These are phyloP conservation scores for Penicillium sp. DNA, from an alignment of 2,329 filamentous ascomycete genomes.

Conservation along the genomic window DNA sequence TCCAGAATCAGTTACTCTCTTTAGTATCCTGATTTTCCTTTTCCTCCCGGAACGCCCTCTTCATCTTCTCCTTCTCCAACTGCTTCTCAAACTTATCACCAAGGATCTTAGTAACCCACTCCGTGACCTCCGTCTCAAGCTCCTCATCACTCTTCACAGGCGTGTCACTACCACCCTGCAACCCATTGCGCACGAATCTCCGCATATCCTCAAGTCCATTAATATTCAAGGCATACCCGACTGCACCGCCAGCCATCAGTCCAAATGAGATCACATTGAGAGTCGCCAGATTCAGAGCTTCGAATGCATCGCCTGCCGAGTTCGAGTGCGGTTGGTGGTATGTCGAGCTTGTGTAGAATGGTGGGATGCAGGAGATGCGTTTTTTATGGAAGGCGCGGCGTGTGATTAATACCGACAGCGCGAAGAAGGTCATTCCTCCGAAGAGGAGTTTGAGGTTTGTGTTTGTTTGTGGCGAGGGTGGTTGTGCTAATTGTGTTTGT, in stretches of 20 bases:
- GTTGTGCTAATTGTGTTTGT: conserved; percentile 15
- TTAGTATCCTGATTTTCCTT: conserved; percentile 11
- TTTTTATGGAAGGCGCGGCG: conserved; percentile 68
- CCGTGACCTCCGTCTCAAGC: conserved; percentile 55
- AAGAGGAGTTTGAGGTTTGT: conserved; percentile 59
- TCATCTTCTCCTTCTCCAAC: conserved; percentile 36
- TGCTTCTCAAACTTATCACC: conserved; percentile 50
- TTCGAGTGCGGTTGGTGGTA: conserved; percentile 53
- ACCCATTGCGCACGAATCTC: conserved; percentile 58
- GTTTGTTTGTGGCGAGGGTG: conserved; percentile 16
- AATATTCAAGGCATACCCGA: conserved; percentile 76
- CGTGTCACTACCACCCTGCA: conserved; percentile 59
- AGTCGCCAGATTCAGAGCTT: conserved; percentile 83
- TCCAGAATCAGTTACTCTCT: not conserved
- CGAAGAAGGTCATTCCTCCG: conserved; percentile 73
- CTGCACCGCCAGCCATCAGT: conserved; percentile 71
- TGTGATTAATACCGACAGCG: conserved; percentile 69
- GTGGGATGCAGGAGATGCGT: conserved; percentile 61
- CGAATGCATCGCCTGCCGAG: conserved; percentile 70
- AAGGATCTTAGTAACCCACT: conserved; percentile 52
- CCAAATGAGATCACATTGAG: conserved; percentile 77
- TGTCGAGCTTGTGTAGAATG: conserved; percentile 62
- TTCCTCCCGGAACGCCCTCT: conserved; percentile 19
- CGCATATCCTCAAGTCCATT: conserved; percentile 66
- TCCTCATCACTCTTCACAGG: conserved; percentile 48